Conservation (phyloP, 352 stramenopile species). For the Phytophthora fragariaefolia region DNA sequence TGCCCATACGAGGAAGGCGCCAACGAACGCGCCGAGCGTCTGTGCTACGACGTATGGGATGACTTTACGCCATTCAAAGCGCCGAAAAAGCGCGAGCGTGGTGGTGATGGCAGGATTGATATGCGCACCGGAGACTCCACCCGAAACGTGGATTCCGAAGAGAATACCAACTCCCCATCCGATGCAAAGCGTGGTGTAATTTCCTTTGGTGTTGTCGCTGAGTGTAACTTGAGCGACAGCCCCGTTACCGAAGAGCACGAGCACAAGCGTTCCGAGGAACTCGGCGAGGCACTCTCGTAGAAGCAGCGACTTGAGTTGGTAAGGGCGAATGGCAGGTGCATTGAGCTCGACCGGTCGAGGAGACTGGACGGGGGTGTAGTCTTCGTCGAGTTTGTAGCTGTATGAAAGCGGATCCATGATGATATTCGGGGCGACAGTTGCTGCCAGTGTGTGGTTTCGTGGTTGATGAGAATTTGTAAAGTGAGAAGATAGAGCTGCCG, state of each 20-base stretch:
- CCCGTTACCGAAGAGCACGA: conserved; percentile 50
- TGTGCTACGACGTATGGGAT: neutral
- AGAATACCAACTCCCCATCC: conserved; percentile 61
- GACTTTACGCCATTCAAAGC: neutral
- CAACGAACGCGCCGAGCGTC: neutral
- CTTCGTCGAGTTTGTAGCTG: conserved; percentile 35
- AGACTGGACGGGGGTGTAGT: conserved; percentile 26
- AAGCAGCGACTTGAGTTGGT: conserved; percentile 23
- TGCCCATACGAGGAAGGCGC: neutral
- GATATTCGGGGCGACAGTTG: neutral
- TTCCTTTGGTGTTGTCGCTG: conserved; percentile 35
- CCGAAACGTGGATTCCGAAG: conserved; percentile 59
- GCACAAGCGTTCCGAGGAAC: neutral
- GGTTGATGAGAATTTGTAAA: conserved; percentile 25
- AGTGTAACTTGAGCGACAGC: conserved; percentile 67
- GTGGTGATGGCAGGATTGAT: neutral
- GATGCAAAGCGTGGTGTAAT: conserved; percentile 63
- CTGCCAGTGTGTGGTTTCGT: conserved; percentile 4
- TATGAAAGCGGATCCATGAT: conserved; percentile 29
- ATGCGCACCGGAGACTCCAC: conserved; percentile 44
- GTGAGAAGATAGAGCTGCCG: too few relatives aligned
- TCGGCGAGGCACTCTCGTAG: conserved; percentile 1
- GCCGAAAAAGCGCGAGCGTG: neutral
- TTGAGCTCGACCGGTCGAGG: conserved; percentile 9
- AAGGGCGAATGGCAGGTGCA: conserved; percentile 8